Conservation (phyloP, 306 rosid genomes). For the Geum urbanum region DNA sequence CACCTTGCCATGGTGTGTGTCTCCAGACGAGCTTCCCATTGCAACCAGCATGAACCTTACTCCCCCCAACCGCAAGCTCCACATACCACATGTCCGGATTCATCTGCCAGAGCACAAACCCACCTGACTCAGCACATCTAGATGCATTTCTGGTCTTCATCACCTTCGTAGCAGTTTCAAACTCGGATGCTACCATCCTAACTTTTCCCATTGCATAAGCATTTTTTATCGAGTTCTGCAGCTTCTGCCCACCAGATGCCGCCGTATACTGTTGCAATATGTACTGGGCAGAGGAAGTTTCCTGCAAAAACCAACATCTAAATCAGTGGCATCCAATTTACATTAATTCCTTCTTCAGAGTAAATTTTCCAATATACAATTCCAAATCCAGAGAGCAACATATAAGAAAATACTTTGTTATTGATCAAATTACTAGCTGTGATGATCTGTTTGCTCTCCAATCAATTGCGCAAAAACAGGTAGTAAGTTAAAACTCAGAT, state of each 20-base stretch:
- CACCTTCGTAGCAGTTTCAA: slow-evolving; percentile 86
- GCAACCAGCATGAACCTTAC: slow-evolving; percentile 96
- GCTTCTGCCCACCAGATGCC: slow-evolving; percentile 88
- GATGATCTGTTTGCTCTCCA: slow-evolving; percentile 14
- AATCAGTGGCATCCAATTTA: background rate
- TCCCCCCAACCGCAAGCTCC: slow-evolving; percentile 94
- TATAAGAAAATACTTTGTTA: background rate
- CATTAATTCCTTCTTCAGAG: background rate
- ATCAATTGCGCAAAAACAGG: background rate
- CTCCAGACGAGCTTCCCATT: slow-evolving; percentile 97
- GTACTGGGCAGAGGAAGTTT: slow-evolving; percentile 96
- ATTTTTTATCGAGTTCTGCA: slow-evolving; percentile 73
- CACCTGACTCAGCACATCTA: slow-evolving; percentile 84
- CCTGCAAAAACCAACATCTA: slow-evolving; percentile 42
- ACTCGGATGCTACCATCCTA: slow-evolving; percentile 92
- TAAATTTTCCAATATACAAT: background rate
- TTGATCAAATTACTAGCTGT: background rate
- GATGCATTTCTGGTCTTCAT: slow-evolving; percentile 66
- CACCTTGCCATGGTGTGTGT: slow-evolving; percentile 97
- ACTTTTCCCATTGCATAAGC: slow-evolving; percentile 98
- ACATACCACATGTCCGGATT: slow-evolving; percentile 99
- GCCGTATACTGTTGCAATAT: slow-evolving; percentile 97
- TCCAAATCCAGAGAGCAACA: too few relatives aligned
- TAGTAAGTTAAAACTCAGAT: background rate
- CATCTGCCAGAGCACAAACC: slow-evolving; percentile 99